phyloP scores from a whole-genome alignment of 306 rosid species.

The Urtica urens region DNA sequence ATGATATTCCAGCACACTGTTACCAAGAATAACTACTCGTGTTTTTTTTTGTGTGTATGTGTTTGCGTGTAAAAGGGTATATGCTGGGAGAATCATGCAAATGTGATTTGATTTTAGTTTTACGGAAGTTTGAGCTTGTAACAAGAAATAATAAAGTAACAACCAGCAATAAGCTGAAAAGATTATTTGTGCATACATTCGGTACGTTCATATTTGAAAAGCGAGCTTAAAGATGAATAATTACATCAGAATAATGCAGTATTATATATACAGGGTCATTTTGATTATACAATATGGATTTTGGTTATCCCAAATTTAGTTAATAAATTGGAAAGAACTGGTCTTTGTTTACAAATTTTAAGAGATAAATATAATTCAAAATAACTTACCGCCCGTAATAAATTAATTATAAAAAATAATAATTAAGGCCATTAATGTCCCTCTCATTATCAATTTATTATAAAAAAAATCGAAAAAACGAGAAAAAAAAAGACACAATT shows the following conservation, averaged over 20 bases:
- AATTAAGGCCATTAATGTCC: no score
- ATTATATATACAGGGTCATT: not conserved
- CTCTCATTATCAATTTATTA: no score
- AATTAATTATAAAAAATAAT: no score
- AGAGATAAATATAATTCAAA: no score
- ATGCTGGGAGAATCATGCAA: slow-evolving; percentile 19
- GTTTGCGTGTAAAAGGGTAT: slow-evolving; percentile 18
- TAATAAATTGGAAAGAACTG: no score
- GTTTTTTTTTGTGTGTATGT: not conserved
- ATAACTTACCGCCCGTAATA: no score
- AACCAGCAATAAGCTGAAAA: slow-evolving; percentile 18
- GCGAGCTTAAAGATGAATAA: slow-evolving; percentile 6
- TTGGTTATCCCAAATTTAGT: no score
- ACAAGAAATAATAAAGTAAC: slow-evolving; percentile 13
- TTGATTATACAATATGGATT: no score
- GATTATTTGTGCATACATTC: slow-evolving; percentile 23
- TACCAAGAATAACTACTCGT: slow-evolving; percentile 5
- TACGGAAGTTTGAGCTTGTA: slow-evolving; percentile 40
- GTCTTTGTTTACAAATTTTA: no score
- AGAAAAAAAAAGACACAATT: no score
- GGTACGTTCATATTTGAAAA: slow-evolving; percentile 8
- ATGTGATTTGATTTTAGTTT: slow-evolving; percentile 26
- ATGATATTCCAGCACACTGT: not conserved
- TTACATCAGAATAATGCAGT: not conserved
- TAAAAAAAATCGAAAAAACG: no score